These are phyloP conservation scores for Yarrowia alimentaria DNA, from an alignment of 805 yeast genomes.

Conservation along the genomic window DNA sequence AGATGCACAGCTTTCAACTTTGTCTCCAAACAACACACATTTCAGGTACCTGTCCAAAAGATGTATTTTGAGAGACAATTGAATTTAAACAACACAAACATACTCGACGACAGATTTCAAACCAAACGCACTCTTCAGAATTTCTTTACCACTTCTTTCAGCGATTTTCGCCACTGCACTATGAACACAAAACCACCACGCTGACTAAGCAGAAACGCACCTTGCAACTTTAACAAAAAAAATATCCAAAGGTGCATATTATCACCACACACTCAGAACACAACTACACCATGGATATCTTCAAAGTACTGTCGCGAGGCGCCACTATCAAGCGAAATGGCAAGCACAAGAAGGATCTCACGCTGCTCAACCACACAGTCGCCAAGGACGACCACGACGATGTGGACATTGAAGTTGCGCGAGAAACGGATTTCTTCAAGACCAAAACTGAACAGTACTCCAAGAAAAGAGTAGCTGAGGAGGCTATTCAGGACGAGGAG, in stretches of 20 bases:
- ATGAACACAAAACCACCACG: too few relatives aligned
- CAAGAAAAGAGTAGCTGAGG: constrained; percentile 35
- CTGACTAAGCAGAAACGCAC: too few relatives aligned
- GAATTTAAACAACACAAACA: too few relatives aligned
- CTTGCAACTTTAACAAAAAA: constrained; percentile 5
- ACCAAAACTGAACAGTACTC: constrained; percentile 45
- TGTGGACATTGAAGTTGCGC: constrained; percentile 54
- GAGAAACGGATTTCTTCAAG: constrained; percentile 81
- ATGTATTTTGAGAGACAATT: too few relatives aligned
- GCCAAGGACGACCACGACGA: constrained; percentile 42
- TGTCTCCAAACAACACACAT: too few relatives aligned
- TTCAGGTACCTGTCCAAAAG: too few relatives aligned
- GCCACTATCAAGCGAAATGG: constrained; percentile 68
- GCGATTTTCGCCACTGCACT: too few relatives aligned
- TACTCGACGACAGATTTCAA: too few relatives aligned
- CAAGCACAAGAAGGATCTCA: constrained; percentile 41
- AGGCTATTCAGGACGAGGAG: constrained; percentile 28
- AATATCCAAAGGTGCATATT: constrained; percentile 8
- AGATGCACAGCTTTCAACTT: too few relatives aligned
- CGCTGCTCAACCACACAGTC: constrained; percentile 34
- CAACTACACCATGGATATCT: constrained; percentile 73
- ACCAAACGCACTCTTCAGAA: too few relatives aligned
- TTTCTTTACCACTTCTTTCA: too few relatives aligned
- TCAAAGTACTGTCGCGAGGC: constrained; percentile 80
- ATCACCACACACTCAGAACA: not conserved